A percentile compares a stretch with the other conserved stretches of the same genome.
phyloP scores from a whole-genome alignment of 257 asterid genomes.

The Fraxinus americana region DNA sequence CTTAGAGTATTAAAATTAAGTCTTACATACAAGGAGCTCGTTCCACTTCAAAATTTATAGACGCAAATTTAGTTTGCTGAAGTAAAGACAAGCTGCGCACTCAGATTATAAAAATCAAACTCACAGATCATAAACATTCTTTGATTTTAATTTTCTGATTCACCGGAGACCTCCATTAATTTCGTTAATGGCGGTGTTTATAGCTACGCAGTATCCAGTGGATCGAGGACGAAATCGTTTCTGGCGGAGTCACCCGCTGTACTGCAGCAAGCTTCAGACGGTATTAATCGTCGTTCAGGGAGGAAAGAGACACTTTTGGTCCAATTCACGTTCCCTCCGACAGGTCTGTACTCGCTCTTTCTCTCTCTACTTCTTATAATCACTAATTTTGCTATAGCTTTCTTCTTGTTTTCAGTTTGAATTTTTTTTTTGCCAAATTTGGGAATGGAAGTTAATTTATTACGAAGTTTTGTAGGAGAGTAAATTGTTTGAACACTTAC shows the following conservation, averaged over 20 bases:
- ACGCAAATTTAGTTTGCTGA: no score
- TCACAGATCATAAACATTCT: background rate
- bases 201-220: constrained; percentile 50
- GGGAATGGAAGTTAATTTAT: background rate
- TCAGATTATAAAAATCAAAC: background rate
- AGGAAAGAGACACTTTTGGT: constrained; percentile 90
- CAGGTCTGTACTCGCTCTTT: constrained; percentile 42
- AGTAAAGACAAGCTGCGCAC: background rate
- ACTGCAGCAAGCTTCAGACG: constrained; percentile 48
- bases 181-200: constrained; percentile 54
- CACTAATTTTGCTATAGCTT: background rate
- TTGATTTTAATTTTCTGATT: background rate
- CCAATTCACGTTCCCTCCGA: constrained; percentile 86
- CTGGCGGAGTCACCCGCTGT: constrained; percentile 24
- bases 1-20: no score
- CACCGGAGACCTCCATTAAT: background rate
- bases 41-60: no score
- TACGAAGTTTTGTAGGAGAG: background rate
- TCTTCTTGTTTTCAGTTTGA: background rate
- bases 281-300: constrained; percentile 71
- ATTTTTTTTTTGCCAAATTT: background rate
- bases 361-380: background rate
- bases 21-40: no score
- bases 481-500: no score
- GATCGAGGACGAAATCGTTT: constrained; percentile 38